Percentiles rank a stretch among this genome's conserved stretches.
Conservation (phyloP, 345 rosid genomes). For the Camelina hispida region DNA sequence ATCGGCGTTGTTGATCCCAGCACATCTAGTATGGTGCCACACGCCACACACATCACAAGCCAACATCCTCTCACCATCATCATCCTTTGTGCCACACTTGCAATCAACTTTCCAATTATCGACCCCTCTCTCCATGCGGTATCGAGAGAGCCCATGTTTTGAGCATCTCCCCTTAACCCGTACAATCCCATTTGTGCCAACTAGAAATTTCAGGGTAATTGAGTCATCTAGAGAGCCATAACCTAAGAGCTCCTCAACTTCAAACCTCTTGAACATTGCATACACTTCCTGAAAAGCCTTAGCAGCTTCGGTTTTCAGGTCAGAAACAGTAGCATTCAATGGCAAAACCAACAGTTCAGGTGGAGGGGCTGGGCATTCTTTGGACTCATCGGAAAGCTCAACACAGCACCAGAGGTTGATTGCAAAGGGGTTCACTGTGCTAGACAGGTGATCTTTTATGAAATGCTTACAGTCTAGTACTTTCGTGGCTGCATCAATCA, state of each 20-base stretch:
- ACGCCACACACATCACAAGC: constrained; percentile 72
- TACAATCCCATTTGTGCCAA: constrained; percentile 54
- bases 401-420: constrained; percentile 55
- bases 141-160: constrained; percentile 56
- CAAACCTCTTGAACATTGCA: constrained; percentile 67
- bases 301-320: constrained; percentile 60
- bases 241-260: constrained; percentile 55
- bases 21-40: constrained; percentile 82
- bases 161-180: constrained; percentile 56
- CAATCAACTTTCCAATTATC: constrained; percentile 77
- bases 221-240: constrained; percentile 57
- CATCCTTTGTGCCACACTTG: constrained; percentile 69
- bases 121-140: constrained; percentile 67
- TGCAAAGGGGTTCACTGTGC: constrained; percentile 35
- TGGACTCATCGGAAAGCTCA: constrained; percentile 56
- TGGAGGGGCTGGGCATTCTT: constrained; percentile 58
- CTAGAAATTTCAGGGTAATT: constrained; percentile 54
- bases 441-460: constrained; percentile 54
- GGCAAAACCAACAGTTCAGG: constrained; percentile 63
- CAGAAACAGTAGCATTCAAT: constrained; percentile 56
- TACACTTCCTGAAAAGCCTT: constrained; percentile 68
- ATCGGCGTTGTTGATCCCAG: constrained; percentile 60
- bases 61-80: constrained; percentile 79
- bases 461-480: constrained; percentile 83
- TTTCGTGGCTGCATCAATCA: constrained; percentile 57